Evolutionary conservation across 208 protist genomes (phyloP).

Genomic region (Histomonas meleagridis): DNA sequence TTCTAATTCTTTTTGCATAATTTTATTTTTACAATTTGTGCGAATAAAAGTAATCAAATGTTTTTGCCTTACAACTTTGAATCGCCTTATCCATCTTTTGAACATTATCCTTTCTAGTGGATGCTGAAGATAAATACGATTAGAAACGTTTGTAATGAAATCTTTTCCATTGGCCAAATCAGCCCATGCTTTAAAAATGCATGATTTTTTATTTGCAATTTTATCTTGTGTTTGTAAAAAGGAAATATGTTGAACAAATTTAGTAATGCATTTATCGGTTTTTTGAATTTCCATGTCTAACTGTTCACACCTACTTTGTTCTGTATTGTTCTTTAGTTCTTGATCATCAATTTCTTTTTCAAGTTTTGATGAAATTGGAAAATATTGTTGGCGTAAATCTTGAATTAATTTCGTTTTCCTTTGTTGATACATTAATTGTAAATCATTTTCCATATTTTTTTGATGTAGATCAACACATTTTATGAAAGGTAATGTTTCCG

Average conservation of each 20-base stretch:
- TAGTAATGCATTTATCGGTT: neutral
- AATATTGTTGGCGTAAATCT: neutral
- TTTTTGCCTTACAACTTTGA: neutral
- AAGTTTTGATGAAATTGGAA: neutral
- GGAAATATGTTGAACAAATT: neutral
- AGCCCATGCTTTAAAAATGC: neutral
- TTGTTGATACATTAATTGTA: too few relatives aligned
- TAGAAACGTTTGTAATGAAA: neutral
- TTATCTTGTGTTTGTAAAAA: neutral
- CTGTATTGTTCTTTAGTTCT: neutral
- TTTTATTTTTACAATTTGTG: neutral
- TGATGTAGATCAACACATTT: too few relatives aligned
- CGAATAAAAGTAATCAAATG: neutral
- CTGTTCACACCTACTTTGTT: neutral
- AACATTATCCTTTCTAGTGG: conserved; percentile 10
- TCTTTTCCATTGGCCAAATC: neutral
- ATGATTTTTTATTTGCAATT: neutral
- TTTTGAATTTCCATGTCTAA: neutral
- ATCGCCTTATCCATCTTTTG: conserved; percentile 17
- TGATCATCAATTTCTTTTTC: conserved; percentile 16
- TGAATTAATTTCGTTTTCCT: too few relatives aligned
- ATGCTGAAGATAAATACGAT: neutral
- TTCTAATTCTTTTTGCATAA: neutral
- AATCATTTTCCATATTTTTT: too few relatives aligned
- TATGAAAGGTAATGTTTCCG: too few relatives aligned